phyloP scores from a whole-genome alignment of 805 yeast genomes.

The Blastobotrys robertii region DNA sequence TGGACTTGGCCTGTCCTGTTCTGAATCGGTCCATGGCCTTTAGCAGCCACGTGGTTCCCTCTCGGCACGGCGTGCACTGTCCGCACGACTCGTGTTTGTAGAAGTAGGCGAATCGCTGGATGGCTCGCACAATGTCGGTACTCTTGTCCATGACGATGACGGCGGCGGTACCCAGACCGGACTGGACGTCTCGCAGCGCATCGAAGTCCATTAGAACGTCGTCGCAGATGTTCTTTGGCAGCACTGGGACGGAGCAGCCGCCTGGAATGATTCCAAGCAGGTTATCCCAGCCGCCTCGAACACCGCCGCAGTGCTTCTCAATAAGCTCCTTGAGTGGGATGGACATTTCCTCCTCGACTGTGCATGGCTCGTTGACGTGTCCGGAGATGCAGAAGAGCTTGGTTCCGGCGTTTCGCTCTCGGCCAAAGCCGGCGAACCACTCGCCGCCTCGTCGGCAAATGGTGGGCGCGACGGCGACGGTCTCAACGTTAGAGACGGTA shows the following conservation, averaged over 20 bases:
- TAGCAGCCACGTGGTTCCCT: constrained; percentile 80
- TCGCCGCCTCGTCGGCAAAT: constrained; percentile 81
- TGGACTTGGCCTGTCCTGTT: constrained; percentile 67
- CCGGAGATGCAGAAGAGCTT: constrained; percentile 83
- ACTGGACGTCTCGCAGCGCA: constrained; percentile 73
- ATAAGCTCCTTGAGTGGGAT: constrained; percentile 73
- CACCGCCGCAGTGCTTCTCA: constrained; percentile 86
- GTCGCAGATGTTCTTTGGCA: constrained; percentile 59
- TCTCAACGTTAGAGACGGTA: constrained; percentile 85
- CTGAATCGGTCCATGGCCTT: constrained; percentile 78
- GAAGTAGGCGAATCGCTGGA: constrained; percentile 74
- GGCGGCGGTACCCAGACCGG: constrained; percentile 89
- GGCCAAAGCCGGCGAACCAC: constrained; percentile 78
- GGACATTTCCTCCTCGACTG: constrained; percentile 91
- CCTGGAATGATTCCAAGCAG: constrained; percentile 83
- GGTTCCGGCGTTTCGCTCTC: constrained; percentile 77
- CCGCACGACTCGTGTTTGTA: constrained; percentile 92
- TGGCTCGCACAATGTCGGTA: constrained; percentile 76
- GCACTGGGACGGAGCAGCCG: constrained; percentile 78
- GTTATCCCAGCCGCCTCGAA: constrained; percentile 90
- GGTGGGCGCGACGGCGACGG: constrained; percentile 84
- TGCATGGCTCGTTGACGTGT: constrained; percentile 86
- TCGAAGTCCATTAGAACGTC: constrained; percentile 79
- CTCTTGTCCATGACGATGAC: constrained; percentile 85
- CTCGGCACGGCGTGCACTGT: constrained; percentile 92